Conservation (phyloP, 2,329 filamentous ascomycete genomes). For the Neobulgaria alba region DNA sequence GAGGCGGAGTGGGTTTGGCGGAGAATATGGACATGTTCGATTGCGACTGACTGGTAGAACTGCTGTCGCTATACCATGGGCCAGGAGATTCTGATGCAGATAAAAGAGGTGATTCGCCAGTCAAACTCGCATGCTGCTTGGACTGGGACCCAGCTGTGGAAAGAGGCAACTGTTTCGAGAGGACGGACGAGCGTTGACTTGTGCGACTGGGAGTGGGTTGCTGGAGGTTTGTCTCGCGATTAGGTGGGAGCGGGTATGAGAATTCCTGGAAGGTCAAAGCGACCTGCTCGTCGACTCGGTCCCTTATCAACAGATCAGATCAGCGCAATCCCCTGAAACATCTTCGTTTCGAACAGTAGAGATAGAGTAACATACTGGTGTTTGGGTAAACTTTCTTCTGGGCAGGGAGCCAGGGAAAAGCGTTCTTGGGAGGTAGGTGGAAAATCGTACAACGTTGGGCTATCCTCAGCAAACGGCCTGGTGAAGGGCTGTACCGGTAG, state of each 20-base stretch:
- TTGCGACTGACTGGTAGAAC: slow-evolving; percentile 17
- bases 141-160: slow-evolving; percentile 9
- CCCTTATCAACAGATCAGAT: slow-evolving; percentile 11
- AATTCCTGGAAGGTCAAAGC: slow-evolving; percentile 15
- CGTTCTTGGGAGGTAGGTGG: not conserved
- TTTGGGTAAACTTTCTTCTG: not conserved
- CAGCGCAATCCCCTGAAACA: not conserved
- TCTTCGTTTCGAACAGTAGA: not conserved
- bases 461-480: slow-evolving; percentile 49
- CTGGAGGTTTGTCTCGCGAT: slow-evolving; percentile 10
- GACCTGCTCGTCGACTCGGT: slow-evolving; percentile 16
- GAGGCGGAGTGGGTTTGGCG: slow-evolving; percentile 26
- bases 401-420: not conserved
- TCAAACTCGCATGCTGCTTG: slow-evolving; percentile 27
- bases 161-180: slow-evolving; percentile 13
- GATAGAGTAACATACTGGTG: not conserved
- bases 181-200: slow-evolving; percentile 21
- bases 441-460: slow-evolving; percentile 39
- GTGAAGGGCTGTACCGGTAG: slow-evolving; percentile 44
- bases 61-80: slow-evolving; percentile 25
- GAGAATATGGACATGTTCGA: slow-evolving; percentile 30
- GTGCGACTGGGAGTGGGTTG: slow-evolving; percentile 10
- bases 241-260: slow-evolving; percentile 12
- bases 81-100: slow-evolving; percentile 23
- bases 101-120: slow-evolving; percentile 22